phyloP scores from a whole-genome alignment of 2,329 filamentous ascomycete genomes.

The Magnaporthiopsis incrustans region DNA sequence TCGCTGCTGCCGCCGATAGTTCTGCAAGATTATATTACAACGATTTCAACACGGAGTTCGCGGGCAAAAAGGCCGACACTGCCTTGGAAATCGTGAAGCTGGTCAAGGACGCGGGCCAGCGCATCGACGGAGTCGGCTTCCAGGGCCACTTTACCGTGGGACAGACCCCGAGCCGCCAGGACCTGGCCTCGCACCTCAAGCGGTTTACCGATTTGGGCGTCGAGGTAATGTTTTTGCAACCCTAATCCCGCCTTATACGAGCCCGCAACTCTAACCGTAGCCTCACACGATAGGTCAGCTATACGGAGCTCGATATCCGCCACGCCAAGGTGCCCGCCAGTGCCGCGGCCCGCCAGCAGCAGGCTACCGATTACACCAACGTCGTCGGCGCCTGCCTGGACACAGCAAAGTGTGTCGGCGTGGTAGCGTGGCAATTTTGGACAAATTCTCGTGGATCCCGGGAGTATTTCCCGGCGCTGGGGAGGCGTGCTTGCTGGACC shows the following conservation, averaged over 20 bases:
- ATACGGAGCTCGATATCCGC: constrained; percentile 45
- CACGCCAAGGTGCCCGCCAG: constrained; percentile 35
- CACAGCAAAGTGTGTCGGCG: constrained; percentile 30
- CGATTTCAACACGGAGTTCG: constrained; percentile 41
- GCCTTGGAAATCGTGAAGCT: constrained; percentile 24
- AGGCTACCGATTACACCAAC: constrained; percentile 38
- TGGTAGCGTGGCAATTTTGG: constrained; percentile 36
- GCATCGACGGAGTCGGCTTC: constrained; percentile 44
- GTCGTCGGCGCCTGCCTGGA: constrained; percentile 30
- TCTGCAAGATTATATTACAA: constrained; percentile 48
- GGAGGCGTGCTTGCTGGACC: constrained; percentile 30
- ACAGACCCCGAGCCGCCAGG: constrained; percentile 27
- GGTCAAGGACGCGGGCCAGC: constrained; percentile 25
- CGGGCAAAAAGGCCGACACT: constrained; percentile 23
- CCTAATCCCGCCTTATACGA: too few relatives aligned
- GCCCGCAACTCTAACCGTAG: too few relatives aligned
- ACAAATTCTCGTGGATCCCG: constrained; percentile 25
- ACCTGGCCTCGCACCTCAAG: constrained; percentile 28
- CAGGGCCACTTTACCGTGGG: constrained; percentile 43
- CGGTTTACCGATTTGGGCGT: constrained; percentile 33
- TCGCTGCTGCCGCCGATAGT: constrained; percentile 33
- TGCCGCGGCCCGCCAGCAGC: constrained; percentile 29
- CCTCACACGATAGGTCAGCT: too few relatives aligned
- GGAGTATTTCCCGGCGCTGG: constrained; percentile 30
- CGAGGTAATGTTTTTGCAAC: too few relatives aligned